A percentile compares a stretch with the other conserved stretches of the same genome.
These are phyloP conservation scores for Tricholoma saponaceum DNA, from an alignment of 768 basidiomycete species.

Conservation along the genomic window DNA sequence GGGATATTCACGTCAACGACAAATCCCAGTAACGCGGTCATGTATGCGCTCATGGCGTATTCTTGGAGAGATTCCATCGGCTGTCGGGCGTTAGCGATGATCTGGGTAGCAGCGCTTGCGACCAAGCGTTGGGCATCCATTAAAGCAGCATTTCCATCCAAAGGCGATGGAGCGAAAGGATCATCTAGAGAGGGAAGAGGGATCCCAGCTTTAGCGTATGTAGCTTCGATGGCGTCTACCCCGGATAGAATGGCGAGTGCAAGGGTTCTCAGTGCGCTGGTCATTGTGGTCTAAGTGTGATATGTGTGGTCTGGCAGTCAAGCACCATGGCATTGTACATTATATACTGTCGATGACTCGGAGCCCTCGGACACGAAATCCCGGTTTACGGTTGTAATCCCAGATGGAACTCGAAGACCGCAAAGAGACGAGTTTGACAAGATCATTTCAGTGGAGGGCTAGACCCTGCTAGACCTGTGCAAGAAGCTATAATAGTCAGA, in stretches of 20 bases:
- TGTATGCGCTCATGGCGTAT: constrained; percentile 10
- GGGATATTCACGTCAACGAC: constrained; percentile 27
- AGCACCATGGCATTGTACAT: too few relatives aligned
- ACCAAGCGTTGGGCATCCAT: constrained; percentile 12
- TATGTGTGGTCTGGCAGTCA: too few relatives aligned
- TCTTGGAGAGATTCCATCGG: constrained; percentile 15
- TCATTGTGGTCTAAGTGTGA: too few relatives aligned
- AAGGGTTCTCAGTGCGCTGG: constrained; percentile 11
- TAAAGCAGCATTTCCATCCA: constrained; percentile 13
- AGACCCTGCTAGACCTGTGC: too few relatives aligned
- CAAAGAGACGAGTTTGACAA: too few relatives aligned
- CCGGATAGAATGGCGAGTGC: constrained; percentile 17
- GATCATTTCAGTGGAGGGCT: too few relatives aligned
- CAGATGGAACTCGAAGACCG: too few relatives aligned
- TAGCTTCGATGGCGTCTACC: constrained; percentile 19
- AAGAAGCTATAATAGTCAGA: too few relatives aligned
- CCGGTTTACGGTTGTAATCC: too few relatives aligned
- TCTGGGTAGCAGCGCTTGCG: constrained; percentile 23
- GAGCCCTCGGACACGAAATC: too few relatives aligned
- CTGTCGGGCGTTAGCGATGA: constrained; percentile 18
- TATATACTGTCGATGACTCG: too few relatives aligned
- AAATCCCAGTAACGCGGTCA: constrained; percentile 15
- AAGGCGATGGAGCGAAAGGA: constrained; percentile 16
- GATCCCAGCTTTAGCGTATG: constrained; percentile 17
- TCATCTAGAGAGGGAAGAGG: constrained; percentile 22